Conservation (phyloP, 148 eudicot species). For the Rhododendron henanense region DNA sequence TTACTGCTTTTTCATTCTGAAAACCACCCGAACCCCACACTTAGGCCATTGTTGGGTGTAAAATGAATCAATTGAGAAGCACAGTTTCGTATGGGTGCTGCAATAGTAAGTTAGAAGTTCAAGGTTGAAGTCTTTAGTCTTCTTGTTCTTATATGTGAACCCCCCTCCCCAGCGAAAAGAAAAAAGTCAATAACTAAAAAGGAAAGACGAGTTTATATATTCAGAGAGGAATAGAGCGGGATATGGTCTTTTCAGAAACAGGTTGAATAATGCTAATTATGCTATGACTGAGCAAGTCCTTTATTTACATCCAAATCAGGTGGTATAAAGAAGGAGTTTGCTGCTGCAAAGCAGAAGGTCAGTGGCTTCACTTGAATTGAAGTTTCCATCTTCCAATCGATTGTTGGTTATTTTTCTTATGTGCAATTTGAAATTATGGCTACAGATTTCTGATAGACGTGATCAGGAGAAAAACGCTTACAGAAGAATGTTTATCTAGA, state of each 20-base stretch:
- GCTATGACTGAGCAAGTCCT: not conserved
- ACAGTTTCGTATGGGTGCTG: not conserved
- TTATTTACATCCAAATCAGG: constrained; percentile 27
- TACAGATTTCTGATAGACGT: constrained; percentile 75
- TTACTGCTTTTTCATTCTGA: not conserved
- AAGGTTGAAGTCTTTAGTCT: not conserved
- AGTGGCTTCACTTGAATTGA: constrained; percentile 3
- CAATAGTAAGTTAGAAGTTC: not conserved
- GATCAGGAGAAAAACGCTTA: constrained; percentile 70
- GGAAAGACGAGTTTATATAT: not conserved
- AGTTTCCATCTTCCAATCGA: not conserved
- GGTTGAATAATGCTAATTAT: not conserved
- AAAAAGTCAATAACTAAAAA: not conserved
- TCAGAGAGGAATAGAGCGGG: not conserved
- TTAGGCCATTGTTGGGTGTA: not conserved
- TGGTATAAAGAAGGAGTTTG: constrained; percentile 65
- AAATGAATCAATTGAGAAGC: not conserved
- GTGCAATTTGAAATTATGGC: not conserved
- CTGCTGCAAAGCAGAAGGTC: constrained; percentile 69
- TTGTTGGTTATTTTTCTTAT: not conserved
- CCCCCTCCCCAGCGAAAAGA: not conserved
- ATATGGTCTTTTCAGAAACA: not conserved
- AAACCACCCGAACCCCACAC: not conserved
- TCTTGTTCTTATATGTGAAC: not conserved
- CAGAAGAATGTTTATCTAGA: constrained; percentile 65